A percentile compares a stretch with the other conserved stretches of the same genome.
Evolutionary conservation across 2,329 filamentous ascomycete species (phyloP).

Genomic region (Tetracladium maxilliforme): DNA sequence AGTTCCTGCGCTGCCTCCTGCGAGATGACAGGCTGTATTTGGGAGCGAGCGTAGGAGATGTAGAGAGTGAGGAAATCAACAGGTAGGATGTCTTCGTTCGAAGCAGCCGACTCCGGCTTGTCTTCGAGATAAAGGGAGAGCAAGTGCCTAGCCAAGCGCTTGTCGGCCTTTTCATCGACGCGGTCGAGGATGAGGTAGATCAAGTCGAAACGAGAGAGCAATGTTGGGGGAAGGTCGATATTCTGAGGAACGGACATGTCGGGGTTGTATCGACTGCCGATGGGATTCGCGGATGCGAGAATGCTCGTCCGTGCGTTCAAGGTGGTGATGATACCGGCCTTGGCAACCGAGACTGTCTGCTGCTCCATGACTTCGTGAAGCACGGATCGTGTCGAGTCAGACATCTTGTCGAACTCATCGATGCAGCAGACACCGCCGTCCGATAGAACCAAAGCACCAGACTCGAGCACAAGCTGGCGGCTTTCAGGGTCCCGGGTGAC

Average conservation of each 20-base stretch:
- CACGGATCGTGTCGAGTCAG: slow-evolving; percentile 57
- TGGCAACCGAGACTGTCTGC: slow-evolving; percentile 65
- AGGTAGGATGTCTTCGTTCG: slow-evolving; percentile 65
- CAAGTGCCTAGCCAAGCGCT: slow-evolving; percentile 79
- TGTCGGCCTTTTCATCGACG: slow-evolving; percentile 79
- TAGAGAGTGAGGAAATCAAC: slow-evolving; percentile 93
- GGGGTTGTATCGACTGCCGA: slow-evolving; percentile 94
- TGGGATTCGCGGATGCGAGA: slow-evolving; percentile 91
- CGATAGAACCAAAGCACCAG: slow-evolving; percentile 57
- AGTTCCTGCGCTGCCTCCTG: slow-evolving; percentile 71
- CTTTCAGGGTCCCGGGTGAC: slow-evolving; percentile 63
- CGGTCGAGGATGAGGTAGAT: slow-evolving; percentile 94
- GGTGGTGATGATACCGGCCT: slow-evolving; percentile 71
- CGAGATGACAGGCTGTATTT: slow-evolving; percentile 72
- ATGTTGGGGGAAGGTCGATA: slow-evolving; percentile 88
- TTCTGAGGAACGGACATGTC: slow-evolving; percentile 94
- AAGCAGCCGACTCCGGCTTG: slow-evolving; percentile 68
- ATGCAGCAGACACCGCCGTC: slow-evolving; percentile 68
- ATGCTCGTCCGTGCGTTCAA: slow-evolving; percentile 93
- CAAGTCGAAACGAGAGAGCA: slow-evolving; percentile 90
- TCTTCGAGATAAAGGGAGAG: slow-evolving; percentile 96
- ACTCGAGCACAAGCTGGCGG: slow-evolving; percentile 59
- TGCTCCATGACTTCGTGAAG: slow-evolving; percentile 74
- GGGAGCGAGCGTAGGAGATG: slow-evolving; percentile 86
- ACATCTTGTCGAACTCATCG: slow-evolving; percentile 73